These are phyloP conservation scores for Heterococcus sp. DNA, from an alignment of 108 stramenopile genomes.

Conservation along the genomic window DNA sequence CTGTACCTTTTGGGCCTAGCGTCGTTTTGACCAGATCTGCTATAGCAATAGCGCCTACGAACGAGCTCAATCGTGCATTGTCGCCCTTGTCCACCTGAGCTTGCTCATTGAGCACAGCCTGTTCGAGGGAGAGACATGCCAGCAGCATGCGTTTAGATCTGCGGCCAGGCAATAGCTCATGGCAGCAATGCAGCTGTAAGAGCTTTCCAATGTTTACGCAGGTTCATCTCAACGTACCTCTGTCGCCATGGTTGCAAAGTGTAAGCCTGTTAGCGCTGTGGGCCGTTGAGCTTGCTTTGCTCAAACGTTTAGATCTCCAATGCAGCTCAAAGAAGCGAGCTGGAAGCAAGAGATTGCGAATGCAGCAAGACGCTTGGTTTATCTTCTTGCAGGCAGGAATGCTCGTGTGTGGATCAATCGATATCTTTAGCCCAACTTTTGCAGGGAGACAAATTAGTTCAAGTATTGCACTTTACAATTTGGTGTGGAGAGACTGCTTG, in stretches of 20 bases:
- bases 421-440: too few relatives aligned
- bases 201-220: too few relatives aligned
- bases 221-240: too few relatives aligned
- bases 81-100: slow-evolving; percentile 69
- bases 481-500: too few relatives aligned
- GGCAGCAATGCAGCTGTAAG: too few relatives aligned
- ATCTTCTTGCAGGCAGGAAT: too few relatives aligned
- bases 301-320: neutral
- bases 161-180: too few relatives aligned
- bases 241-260: neutral
- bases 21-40: slow-evolving; percentile 99
- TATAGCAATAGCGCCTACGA: slow-evolving; percentile 98
- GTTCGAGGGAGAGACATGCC: neutral
- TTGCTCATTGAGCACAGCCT: slow-evolving; percentile 43
- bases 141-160: neutral
- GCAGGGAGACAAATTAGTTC: too few relatives aligned
- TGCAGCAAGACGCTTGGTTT: too few relatives aligned
- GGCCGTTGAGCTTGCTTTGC: too few relatives aligned
- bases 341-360: slow-evolving; percentile 4
- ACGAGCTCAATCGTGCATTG: slow-evolving; percentile 93
- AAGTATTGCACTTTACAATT: too few relatives aligned
- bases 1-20: slow-evolving; percentile 99
- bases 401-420: too few relatives aligned
- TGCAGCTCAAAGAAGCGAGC: neutral
- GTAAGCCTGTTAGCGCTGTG: neutral